A percentile compares a stretch with the other conserved stretches of the same genome.
Evolutionary conservation across 495 filamentous ascomycete species (phyloP).

Genomic region (Aspergillus sclerotioniger): DNA sequence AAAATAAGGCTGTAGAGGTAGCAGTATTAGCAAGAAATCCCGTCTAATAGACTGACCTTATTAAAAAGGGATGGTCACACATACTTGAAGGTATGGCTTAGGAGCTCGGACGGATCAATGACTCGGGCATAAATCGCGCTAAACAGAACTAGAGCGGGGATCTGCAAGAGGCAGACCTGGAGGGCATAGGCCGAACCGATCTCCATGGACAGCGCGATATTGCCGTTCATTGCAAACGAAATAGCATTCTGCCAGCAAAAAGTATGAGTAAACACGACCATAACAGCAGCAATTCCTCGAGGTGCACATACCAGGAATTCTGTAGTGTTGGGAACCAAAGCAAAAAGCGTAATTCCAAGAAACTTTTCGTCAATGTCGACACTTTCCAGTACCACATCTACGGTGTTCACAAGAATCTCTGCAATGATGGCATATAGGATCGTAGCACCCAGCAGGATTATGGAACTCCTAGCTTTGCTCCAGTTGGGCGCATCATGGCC

Average conservation of each 20-base stretch:
- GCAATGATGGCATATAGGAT: constrained; percentile 93
- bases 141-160: constrained; percentile 90
- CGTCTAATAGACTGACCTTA: background rate
- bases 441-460: constrained; percentile 88
- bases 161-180: constrained; percentile 96
- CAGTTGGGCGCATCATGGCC: constrained; percentile 98
- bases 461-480: constrained; percentile 83
- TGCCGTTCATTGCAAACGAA: constrained; percentile 99
- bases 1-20: constrained; percentile 71
- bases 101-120: constrained; percentile 56
- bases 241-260: constrained; percentile 76
- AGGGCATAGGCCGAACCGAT: constrained; percentile 97
- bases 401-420: constrained; percentile 94
- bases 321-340: constrained; percentile 95
- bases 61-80: constrained; percentile 15
- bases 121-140: constrained; percentile 61
- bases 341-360: constrained; percentile 94
- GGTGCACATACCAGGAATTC: constrained; percentile 81
- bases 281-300: background rate
- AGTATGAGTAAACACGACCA: constrained; percentile 30
- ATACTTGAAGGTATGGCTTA: constrained; percentile 77
- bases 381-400: constrained; percentile 87
- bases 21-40: background rate
- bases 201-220: constrained; percentile 98
- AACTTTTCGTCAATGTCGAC: constrained; percentile 97